Conservation (phyloP, 1,139 yeast genomes). For the Saccharomyces pastorianus region DNA sequence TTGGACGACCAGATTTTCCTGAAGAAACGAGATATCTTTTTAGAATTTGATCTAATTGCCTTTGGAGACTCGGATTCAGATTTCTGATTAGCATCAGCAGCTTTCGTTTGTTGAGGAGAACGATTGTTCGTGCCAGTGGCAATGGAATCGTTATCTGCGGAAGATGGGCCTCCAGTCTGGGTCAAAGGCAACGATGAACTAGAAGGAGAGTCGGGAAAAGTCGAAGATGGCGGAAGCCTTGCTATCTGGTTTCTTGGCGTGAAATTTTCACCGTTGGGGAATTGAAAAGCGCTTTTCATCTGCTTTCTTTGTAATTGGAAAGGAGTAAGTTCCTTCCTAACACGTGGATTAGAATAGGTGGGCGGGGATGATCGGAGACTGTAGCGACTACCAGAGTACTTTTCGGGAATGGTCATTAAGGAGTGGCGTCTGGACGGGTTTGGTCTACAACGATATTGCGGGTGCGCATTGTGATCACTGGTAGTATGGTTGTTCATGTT, state of each 20-base stretch:
- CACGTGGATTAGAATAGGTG: neutral
- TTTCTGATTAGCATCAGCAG: neutral
- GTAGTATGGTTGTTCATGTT: neutral
- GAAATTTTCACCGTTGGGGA: constrained; percentile 30
- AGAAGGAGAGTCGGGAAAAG: neutral
- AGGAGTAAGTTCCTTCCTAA: constrained; percentile 14
- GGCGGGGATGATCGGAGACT: neutral
- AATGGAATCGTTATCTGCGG: neutral
- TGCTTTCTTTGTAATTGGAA: constrained; percentile 25
- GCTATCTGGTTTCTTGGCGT: constrained; percentile 21
- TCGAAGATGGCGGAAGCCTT: constrained; percentile 7
- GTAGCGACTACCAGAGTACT: neutral
- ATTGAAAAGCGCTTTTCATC: constrained; percentile 25
- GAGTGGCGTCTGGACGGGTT: neutral
- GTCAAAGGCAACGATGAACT: neutral
- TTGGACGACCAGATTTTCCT: constrained; percentile 8
- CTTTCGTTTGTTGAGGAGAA: neutral
- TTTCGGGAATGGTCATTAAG: neutral
- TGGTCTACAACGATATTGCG: neutral
- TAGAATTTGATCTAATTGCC: constrained; percentile 4
- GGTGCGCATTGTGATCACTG: neutral
- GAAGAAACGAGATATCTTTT: constrained; percentile 9
- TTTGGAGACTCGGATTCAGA: constrained; percentile 1
- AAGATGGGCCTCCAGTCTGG: neutral
- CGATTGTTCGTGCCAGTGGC: neutral